Conservation (phyloP, 192 early-diverging fungal genomes). For the Coemansia guatemalensis region DNA sequence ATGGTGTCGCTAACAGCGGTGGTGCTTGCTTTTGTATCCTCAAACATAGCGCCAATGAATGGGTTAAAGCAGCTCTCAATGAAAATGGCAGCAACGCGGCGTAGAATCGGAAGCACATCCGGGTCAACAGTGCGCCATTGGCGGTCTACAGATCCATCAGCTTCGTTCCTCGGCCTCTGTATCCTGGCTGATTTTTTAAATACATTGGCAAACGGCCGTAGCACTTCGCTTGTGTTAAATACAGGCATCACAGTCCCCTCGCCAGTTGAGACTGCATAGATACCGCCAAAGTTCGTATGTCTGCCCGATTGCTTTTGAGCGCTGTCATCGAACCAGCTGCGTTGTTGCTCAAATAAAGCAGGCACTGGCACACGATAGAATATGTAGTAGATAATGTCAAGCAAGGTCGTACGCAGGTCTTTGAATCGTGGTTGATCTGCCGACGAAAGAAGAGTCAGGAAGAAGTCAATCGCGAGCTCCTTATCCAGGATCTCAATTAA, state of each 20-base stretch:
- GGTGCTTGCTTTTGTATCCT: slow-evolving; percentile 21
- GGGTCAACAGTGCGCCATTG: slow-evolving; percentile 38
- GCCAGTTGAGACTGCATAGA: slow-evolving; percentile 56
- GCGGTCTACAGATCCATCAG: slow-evolving; percentile 20
- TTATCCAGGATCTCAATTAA: slow-evolving; percentile 59
- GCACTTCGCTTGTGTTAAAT: slow-evolving; percentile 38
- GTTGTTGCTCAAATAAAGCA: slow-evolving; percentile 30
- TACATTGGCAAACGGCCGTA: slow-evolving; percentile 45
- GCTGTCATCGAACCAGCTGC: slow-evolving; percentile 24
- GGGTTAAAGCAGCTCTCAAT: slow-evolving; percentile 53
- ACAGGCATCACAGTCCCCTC: slow-evolving; percentile 50
- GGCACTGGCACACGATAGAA: slow-evolving; percentile 48
- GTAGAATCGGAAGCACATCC: slow-evolving; percentile 26
- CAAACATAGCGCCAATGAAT: slow-evolving; percentile 38
- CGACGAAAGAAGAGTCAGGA: slow-evolving; percentile 71
- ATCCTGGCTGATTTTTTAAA: slow-evolving; percentile 21
- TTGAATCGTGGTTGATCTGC: slow-evolving; percentile 57
- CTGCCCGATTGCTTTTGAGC: slow-evolving; percentile 33
- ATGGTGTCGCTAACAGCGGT: slow-evolving; percentile 21
- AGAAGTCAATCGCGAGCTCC: slow-evolving; percentile 63
- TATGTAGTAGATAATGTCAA: slow-evolving; percentile 50
- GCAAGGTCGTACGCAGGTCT: slow-evolving; percentile 36
- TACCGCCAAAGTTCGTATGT: slow-evolving; percentile 71
- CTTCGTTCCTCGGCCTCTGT: slow-evolving; percentile 17
- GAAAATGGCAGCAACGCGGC: slow-evolving; percentile 33